Base-by-base conservation (phyloP, 2,329 filamentous ascomycete genomes). In the Colletotrichum aenigma region DNA sequence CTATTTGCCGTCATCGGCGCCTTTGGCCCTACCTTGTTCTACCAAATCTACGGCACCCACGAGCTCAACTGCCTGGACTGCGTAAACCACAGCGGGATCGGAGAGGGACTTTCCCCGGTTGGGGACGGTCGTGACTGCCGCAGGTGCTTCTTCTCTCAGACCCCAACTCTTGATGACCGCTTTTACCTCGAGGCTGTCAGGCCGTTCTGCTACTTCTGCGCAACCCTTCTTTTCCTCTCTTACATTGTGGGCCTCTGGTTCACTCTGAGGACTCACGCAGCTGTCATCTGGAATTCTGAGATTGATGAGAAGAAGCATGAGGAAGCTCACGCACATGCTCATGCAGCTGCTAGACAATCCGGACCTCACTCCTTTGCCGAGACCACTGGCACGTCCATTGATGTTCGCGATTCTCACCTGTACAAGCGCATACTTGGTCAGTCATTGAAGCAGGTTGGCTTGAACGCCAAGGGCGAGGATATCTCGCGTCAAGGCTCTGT, bases 11-110 rank as follows among this genome's bases (percentile, higher is more conserved):
- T 98, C 52, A 97, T 99, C 79, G 96, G 95, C 77, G 95, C 96
- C 10, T 99, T 99, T 84, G 94, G 96, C 1, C 97, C 97, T 4
- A 99, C 97, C 0, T 87, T 99, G 16, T 99, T 99, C 86, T 99
- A 98, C 85, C 96, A 99, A 82, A 98, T 99, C 77, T 98, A 98
- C 84, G 97, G 97, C 79, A 98, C 96, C 65, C 97, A 99, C 82
- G 96, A 99, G 86, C 91, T 99, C 68, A 97, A 95, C 81, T 99
- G 97, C 82, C 91, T 92, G 73, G 91, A 90, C 71, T 93, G 90
- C 76, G 86, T 90, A 64, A 89, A 92, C 77, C 87, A 85, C 70
- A 83, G 82, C 38, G 83, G 85, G 58, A 78, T 82, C 8, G 77
- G 78, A 9, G 80, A 82, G 5, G 80, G 78, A n/a, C 43, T 74